Base-by-base conservation (phyloP, 257 asterid genomes). In the Haberlea rhodopensis region DNA sequence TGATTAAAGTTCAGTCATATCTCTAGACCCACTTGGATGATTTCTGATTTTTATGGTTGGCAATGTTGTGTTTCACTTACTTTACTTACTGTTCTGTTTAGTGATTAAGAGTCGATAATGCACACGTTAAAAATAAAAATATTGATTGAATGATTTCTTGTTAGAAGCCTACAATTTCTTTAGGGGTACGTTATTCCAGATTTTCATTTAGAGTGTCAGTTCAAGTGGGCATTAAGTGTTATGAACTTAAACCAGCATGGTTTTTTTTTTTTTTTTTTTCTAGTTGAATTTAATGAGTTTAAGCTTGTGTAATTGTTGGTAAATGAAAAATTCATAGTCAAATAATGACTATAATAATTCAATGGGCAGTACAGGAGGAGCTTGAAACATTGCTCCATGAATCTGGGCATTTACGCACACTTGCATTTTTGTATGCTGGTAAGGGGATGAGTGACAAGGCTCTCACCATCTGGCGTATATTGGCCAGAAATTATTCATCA, bases 341-440 rank as follows among this genome's bases (percentile, higher is more conserved):
- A 74, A 77, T 65, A 72, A 64, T 82, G 81, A 80, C 81, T 79
- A 74, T 79, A 69, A 71, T 67, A 73, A 76, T 74, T 76, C 78
- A 80, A 81, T 83, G 90, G 97, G 81, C 95, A 86, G 96, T 84
- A 91, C 99, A 94, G 99, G 99, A 94, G 89, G 99, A 94, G 86
- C 86, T 94, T 75, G 99, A 94, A 79, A 70, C 88, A 46, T 71
- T 94, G 70, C 79, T 94, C 75, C 84, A 65, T 68, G 99, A 85
- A 26, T 90, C 99, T 75, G 95, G 97, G 75, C 99, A 94, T 82
- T 73, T 86, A 71, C 88, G 96, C 55, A 71, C 96, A 43, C 97
- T 94, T 74, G 99, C 99, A 67, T 87, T 89, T 78, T 73, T 94
- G 61, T 94, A 83, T 73, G 83, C 99, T 75, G 85, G 95, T 75